phyloP scores from a whole-genome alignment of 73 alveolate genomes.

The Uronychia setigera region DNA sequence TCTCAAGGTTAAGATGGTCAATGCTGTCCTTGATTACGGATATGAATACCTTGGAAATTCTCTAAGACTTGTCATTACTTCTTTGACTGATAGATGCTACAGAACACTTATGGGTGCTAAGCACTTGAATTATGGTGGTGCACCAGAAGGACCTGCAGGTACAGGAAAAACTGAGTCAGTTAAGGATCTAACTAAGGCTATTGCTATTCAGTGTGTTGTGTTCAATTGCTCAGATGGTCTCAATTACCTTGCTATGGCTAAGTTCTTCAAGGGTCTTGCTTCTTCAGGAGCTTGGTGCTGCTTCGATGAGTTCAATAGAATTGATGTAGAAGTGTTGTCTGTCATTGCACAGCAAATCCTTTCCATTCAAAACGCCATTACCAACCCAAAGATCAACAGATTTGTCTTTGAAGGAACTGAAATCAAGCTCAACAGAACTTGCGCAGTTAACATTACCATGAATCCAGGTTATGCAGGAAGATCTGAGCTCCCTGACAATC shows the following conservation, averaged over 20 bases:
- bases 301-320: slow-evolving; percentile 99
- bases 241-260: slow-evolving; percentile 97
- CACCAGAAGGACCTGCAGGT: slow-evolving; percentile 99
- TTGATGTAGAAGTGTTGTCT: slow-evolving; percentile 99
- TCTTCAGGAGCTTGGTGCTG: slow-evolving; percentile 99
- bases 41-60: slow-evolving; percentile 99
- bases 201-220: slow-evolving; percentile 99
- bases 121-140: slow-evolving; percentile 99
- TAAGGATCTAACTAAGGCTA: slow-evolving; percentile 98
- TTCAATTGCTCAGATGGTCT: slow-evolving; percentile 99
- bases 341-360: slow-evolving; percentile 98
- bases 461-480: slow-evolving; percentile 99
- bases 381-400: slow-evolving; percentile 73
- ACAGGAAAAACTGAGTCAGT: slow-evolving; percentile 92
- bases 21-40: slow-evolving; percentile 91
- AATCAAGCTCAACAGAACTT: slow-evolving; percentile 84
- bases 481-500: slow-evolving; percentile 99
- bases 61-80: slow-evolving; percentile 96
- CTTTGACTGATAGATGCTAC: slow-evolving; percentile 99
- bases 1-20: slow-evolving; percentile 74
- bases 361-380: slow-evolving; percentile 90
- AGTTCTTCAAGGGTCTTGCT: slow-evolving; percentile 99
- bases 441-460: slow-evolving; percentile 99
- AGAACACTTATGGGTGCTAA: slow-evolving; percentile 99
- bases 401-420: slow-evolving; percentile 97